Percentiles rank a stretch among this genome's conserved stretches.
phyloP scores from a whole-genome alignment of 2,329 filamentous ascomycete genomes.

The Nannizziopsis barbatae region DNA sequence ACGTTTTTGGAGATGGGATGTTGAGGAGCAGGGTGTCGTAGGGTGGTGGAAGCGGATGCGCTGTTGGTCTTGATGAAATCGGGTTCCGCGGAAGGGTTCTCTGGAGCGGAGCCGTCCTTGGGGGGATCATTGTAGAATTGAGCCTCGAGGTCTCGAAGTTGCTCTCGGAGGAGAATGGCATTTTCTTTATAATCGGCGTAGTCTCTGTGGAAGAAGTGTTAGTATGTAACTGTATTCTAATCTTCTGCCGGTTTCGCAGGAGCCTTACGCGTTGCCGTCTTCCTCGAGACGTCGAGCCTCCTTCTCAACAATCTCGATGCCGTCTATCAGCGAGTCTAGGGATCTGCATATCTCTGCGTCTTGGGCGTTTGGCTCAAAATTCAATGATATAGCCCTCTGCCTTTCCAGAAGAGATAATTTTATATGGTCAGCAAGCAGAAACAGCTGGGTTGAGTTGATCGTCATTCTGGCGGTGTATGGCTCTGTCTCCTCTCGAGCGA shows the following conservation, averaged over 20 bases:
- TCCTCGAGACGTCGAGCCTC: conserved; percentile 55
- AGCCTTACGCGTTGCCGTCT: conserved; percentile 48
- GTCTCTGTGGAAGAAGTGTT: conserved; percentile 18
- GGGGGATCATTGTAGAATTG: conserved; percentile 57
- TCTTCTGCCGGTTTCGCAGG: not conserved
- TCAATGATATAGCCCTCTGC: conserved; percentile 69
- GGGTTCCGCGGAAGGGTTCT: conserved; percentile 49
- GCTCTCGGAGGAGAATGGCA: conserved; percentile 56
- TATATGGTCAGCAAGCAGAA: conserved; percentile 90
- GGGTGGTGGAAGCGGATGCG: conserved; percentile 28
- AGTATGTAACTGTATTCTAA: not conserved
- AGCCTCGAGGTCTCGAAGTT: conserved; percentile 63
- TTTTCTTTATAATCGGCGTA: conserved; percentile 50
- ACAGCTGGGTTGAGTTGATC: conserved; percentile 59
- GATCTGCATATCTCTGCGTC: conserved; percentile 83
- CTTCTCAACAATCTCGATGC: conserved; percentile 57
- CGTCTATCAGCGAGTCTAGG: conserved; percentile 72
- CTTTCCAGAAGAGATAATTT: conserved; percentile 90
- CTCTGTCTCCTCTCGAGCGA: not conserved
- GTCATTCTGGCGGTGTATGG: conserved; percentile 24
- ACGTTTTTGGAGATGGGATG: conserved; percentile 57
- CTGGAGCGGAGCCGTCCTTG: conserved; percentile 48
- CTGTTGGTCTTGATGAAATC: conserved; percentile 55
- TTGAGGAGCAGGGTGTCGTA: conserved; percentile 35
- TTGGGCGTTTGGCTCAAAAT: conserved; percentile 66